Evolutionary conservation across 176 grass and related monocot species (phyloP).

Genomic region (Triticum timopheevii): DNA sequence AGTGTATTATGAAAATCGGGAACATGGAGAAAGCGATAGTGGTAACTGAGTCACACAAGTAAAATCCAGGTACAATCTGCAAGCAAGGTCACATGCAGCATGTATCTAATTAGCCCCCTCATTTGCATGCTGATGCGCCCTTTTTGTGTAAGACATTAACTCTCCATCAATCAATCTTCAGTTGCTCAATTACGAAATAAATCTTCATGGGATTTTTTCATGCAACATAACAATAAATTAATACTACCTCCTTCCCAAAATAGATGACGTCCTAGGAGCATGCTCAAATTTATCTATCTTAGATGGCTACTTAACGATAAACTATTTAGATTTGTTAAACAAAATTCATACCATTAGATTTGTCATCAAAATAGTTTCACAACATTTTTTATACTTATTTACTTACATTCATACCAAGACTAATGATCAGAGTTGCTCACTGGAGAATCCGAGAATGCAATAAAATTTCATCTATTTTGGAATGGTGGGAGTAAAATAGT

Average conservation of each 20-base stretch:
- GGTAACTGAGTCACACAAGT: not conserved
- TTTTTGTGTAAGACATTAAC: not conserved
- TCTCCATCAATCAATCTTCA: conserved; percentile 4
- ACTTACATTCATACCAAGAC: not conserved
- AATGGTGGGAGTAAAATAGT: not conserved
- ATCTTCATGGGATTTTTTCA: not conserved
- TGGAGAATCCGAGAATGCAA: not conserved
- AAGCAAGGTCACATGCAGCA: conserved; percentile 26
- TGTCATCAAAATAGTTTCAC: not conserved
- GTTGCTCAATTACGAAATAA: not conserved
- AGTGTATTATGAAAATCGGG: not conserved
- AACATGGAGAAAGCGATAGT: conserved; percentile 20
- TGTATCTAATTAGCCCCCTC: conserved; percentile 3
- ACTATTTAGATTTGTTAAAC: not conserved
- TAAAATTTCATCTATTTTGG: not conserved
- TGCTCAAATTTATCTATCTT: not conserved
- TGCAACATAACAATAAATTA: not conserved
- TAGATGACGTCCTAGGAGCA: not conserved
- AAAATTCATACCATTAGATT: not conserved
- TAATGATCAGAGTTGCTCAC: not conserved
- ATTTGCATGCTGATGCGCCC: not conserved
- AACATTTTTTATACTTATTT: not conserved
- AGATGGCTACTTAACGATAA: not conserved
- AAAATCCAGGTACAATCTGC: conserved; percentile 24
- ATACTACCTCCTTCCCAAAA: not conserved